Conservation (phyloP, 192 early-diverging fungal genomes). For the Entomortierella parvispora region DNA sequence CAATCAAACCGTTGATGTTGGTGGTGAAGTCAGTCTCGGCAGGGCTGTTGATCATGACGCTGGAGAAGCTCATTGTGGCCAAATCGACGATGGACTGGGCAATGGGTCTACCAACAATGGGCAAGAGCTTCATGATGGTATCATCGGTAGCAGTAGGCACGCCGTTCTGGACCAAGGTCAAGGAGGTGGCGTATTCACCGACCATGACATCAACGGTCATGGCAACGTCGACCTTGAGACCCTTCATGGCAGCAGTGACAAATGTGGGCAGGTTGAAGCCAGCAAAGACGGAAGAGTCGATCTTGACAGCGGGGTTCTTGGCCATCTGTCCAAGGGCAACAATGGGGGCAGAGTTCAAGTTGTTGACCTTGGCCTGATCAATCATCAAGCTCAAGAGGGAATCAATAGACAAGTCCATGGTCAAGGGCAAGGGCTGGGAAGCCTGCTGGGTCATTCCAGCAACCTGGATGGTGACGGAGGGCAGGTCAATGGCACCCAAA, state of each 20-base stretch:
- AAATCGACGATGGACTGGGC: conserved; percentile 61
- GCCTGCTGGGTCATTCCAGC: conserved; percentile 53
- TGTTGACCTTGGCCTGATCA: conserved; percentile 55
- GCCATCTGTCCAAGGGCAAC: conserved; percentile 54
- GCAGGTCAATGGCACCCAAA: conserved; percentile 61
- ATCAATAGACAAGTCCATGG: conserved; percentile 63
- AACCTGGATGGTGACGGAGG: conserved; percentile 50
- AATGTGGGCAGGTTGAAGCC: conserved; percentile 59
- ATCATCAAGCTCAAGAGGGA: conserved; percentile 58
- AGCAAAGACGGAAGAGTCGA: conserved; percentile 49
- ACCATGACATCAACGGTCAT: conserved; percentile 55
- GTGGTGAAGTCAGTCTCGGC: conserved; percentile 48
- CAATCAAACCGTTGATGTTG: conserved; percentile 50
- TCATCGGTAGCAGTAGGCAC: conserved; percentile 58
- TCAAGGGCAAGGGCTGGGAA: conserved; percentile 50
- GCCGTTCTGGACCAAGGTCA: conserved; percentile 54
- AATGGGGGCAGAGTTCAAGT: conserved; percentile 56
- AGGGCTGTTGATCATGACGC: conserved; percentile 50
- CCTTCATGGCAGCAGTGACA: conserved; percentile 57
- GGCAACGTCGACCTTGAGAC: conserved; percentile 59
- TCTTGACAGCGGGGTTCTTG: conserved; percentile 50
- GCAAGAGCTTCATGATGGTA: conserved; percentile 59
- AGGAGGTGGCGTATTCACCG: conserved; percentile 60
- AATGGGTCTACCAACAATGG: conserved; percentile 65
- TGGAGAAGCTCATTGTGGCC: conserved; percentile 36